Conservation (phyloP, 495 filamentous ascomycete species). For the Astrocystis sublimbata region DNA sequence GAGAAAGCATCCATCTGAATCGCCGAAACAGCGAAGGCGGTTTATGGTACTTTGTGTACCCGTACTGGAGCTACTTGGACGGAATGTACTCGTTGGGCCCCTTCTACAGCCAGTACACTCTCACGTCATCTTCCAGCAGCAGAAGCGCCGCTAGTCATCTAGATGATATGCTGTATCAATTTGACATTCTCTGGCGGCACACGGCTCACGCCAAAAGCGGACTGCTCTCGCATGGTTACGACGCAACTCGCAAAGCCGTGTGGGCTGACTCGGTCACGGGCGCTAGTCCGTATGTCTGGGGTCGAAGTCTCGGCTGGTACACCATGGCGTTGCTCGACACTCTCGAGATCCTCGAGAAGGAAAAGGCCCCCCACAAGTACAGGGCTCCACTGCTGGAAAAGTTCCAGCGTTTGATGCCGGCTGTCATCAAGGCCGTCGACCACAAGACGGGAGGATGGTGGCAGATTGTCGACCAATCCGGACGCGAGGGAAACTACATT, state of each 20-base stretch:
- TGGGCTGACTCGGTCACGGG: constrained; percentile 60
- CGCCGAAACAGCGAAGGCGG: constrained; percentile 42
- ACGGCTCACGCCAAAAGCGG: constrained; percentile 44
- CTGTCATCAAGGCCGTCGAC: constrained; percentile 41
- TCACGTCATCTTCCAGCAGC: constrained; percentile 22
- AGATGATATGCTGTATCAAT: constrained; percentile 52
- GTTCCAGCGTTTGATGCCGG: constrained; percentile 29
- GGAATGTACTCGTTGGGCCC: constrained; percentile 48
- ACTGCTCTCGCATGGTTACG: constrained; percentile 60
- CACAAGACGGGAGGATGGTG: constrained; percentile 56
- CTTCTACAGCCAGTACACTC: constrained; percentile 33
- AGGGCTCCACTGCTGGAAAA: constrained; percentile 21
- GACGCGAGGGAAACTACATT: constrained; percentile 57
- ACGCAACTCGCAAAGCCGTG: constrained; percentile 48
- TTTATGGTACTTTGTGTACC: constrained; percentile 48
- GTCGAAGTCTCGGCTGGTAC: constrained; percentile 62
- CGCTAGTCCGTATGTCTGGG: constrained; percentile 59
- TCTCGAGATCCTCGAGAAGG: constrained; percentile 46
- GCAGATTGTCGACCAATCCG: constrained; percentile 54
- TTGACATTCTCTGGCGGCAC: constrained; percentile 52
- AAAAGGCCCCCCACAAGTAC: constrained; percentile 20
- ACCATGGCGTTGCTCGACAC: constrained; percentile 58
- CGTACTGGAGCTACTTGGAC: constrained; percentile 52
- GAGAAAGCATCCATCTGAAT: constrained; percentile 42
- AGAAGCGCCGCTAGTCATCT: constrained; percentile 16